Base-by-base conservation (phyloP, 495 filamentous ascomycete species). In the Pyrenula aspistea region DNA sequence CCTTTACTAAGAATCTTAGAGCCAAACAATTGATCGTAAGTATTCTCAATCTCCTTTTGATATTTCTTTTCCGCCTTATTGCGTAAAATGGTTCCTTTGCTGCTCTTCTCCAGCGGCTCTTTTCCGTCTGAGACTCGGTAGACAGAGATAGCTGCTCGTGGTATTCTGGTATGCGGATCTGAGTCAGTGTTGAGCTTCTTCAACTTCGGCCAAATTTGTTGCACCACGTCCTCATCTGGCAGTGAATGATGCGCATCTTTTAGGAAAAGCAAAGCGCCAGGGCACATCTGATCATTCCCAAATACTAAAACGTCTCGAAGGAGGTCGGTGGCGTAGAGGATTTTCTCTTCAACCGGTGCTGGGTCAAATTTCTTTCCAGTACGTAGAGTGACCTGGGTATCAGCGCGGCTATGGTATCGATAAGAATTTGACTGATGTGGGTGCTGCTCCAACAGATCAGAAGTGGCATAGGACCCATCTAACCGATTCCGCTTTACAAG, bases 301-400 rank as follows among this genome's bases (percentile, higher is more conserved):
- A 81, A 78, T 2, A 81, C 64, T 2, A 79, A 61, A 12, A 72
- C 71, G 54, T 79, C 72, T 11, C 56, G 53, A n/a, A 79, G 23
- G 2, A 71, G 56, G 23, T 52, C 50, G 19, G 19, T 21, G 10
- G n/a, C 22, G 10, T 20, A 52, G 19, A 52, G 54, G 11, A 82
- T 68, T 2, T 63, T 61, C 48, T 63, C 76, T 70, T 88, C 83
- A 15, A 87, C 63, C 1, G 79, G 79, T 20, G 80, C 75, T 3
- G 83, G 83, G 58, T 83, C 83, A 25, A 86, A 84, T 56, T 88
- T 87, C 67, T 85, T 83, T 0, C 83, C 83, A 12, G 83, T 88
- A 15, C 80, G 68, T 2, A 88, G 68, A 0, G 77, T 81, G 48
- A 86, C 70, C 23, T 83, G 78, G 21, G 81, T 75, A 56, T 86